Conservation (phyloP, 176 grass and related monocot species). For the maize (Zea mays) region Zm-B73-REFERENCE-NAM-5.0 NC_050096.1:301098501-301099000, state of each 20-base stretch:
- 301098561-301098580: not conserved
- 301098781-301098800: no score
- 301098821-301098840: no score
- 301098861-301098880: not conserved
- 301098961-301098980: not conserved
- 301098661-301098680: not conserved
- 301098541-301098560: not conserved
- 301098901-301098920: not conserved
- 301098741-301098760: no score
- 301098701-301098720: not conserved
- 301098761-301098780: no score
- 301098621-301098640: not conserved
- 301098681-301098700: not conserved
- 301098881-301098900: not conserved
- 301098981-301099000: not conserved
- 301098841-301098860: not conserved
- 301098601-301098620: not conserved
- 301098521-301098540: not conserved
- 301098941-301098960: not conserved
- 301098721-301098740: not conserved
- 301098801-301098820: no score
- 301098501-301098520: not conserved
- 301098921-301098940: not conserved
- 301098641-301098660: no score
- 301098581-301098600: not conserved